A percentile compares a stretch with the other conserved stretches of the same genome.
Evolutionary conservation across 164 flowering plant species (phyloP).

Genomic region (Litsea cubeba): DNA sequence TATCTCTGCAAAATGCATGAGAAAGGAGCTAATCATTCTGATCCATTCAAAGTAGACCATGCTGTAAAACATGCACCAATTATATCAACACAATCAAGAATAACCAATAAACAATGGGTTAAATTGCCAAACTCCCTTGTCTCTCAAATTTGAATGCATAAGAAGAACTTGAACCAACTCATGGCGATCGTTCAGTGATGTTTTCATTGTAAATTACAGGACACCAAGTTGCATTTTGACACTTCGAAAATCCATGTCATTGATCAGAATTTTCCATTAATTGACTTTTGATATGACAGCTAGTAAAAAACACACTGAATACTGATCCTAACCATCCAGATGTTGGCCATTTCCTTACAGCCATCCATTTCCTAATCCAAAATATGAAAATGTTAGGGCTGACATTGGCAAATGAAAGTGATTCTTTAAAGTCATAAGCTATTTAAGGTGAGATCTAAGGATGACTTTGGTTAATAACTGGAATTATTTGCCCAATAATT

Average conservation of each 20-base stretch:
- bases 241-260: too few relatives aligned
- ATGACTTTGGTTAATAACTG: not conserved
- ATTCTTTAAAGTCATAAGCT: not conserved
- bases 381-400: too few relatives aligned
- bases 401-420: not conserved
- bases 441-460: not conserved
- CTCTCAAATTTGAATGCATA: too few relatives aligned
- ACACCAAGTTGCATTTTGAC: too few relatives aligned
- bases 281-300: too few relatives aligned
- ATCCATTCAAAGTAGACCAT: slow-evolving; percentile 1
- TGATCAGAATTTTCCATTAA: too few relatives aligned
- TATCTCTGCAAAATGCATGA: not conserved
- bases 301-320: too few relatives aligned
- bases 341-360: not conserved
- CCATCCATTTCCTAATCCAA: not conserved
- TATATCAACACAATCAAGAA: not conserved
- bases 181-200: too few relatives aligned
- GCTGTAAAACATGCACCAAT: not conserved
- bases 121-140: too few relatives aligned
- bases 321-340: not conserved
- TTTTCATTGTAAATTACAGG: too few relatives aligned
- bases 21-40: not conserved
- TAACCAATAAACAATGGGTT: too few relatives aligned
- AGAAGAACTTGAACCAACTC: too few relatives aligned
- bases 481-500: not conserved